These are phyloP conservation scores for Cyberlindnera euphorbiiphila DNA, from an alignment of 805 yeast species.

Conservation along the genomic window DNA sequence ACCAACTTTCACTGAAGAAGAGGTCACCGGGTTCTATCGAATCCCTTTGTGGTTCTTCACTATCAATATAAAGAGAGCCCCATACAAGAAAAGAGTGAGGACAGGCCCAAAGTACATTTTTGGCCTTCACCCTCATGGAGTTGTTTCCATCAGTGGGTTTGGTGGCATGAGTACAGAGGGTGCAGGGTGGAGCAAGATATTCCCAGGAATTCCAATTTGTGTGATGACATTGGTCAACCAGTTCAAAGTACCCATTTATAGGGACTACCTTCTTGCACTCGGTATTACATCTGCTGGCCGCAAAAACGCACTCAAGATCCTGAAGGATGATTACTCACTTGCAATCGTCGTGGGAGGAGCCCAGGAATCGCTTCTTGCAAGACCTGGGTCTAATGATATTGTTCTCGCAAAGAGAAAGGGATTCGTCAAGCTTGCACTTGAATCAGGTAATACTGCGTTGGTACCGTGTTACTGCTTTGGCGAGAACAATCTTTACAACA, in stretches of 20 bases:
- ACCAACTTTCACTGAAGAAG: conserved; percentile 60
- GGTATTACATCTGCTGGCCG: conserved; percentile 86
- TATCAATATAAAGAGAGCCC: conserved; percentile 21
- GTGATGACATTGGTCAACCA: conserved; percentile 80
- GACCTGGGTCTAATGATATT: conserved; percentile 56
- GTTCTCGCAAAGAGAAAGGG: conserved; percentile 81
- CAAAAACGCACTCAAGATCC: conserved; percentile 60
- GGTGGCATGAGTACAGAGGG: conserved; percentile 85
- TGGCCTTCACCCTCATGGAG: conserved; percentile 96
- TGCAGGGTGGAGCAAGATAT: conserved; percentile 57
- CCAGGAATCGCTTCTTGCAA: conserved; percentile 73
- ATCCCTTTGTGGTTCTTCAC: conserved; percentile 13
- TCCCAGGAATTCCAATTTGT: conserved; percentile 82
- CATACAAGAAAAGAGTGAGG: conserved; percentile 31
- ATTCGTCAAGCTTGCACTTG: conserved; percentile 81
- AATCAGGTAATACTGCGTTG: conserved; percentile 67
- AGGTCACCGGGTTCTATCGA: conserved; percentile 18
- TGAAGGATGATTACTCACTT: conserved; percentile 65
- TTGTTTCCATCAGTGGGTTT: conserved; percentile 86
- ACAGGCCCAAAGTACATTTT: conserved; percentile 79
- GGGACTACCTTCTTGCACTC: conserved; percentile 77
- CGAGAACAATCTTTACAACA: conserved; percentile 64
- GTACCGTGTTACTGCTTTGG: conserved; percentile 94
- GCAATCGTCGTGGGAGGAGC: conserved; percentile 97
- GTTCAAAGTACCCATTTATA: conserved; percentile 76